Base-by-base conservation (phyloP, 768 basidiomycete species). In the Tricholoma bakamatsutake region DNA sequence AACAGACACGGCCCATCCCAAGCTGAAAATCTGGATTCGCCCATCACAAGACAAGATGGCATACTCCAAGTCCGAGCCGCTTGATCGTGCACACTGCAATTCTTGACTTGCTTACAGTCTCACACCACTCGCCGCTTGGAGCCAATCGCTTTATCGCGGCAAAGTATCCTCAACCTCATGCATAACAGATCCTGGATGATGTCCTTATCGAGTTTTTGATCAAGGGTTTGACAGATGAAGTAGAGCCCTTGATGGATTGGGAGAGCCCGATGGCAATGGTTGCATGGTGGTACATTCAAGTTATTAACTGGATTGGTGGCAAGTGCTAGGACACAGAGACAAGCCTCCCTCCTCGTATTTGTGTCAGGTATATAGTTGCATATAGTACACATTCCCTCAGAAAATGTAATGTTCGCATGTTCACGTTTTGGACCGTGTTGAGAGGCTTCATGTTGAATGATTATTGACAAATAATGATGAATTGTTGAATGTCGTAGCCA, bases 1-100 rank as follows among this genome's bases (percentile, higher is more conserved):
- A 1, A 61, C 49, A 1, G 74, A 83, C 50, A 62, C 59, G 5
- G 74, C n/a, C n/a, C n/a, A 74, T 39, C 61, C 62, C 0, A 69
- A 65, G 12, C 78, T 77, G 0, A 74, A 70, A 49, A 83, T 87
- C 10, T 86, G 83, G 82, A 81, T 85, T 7, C 77, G 85, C 0
- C 64, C 71, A 0, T 86, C 84, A 0, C 85, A 87, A 34, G 74
- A 70, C n/a, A 87, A 87, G 54, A 84, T 87, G 53, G 69, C 76
- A 4, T 69, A 80, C 35, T 12, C 33, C 33, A 34, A 34, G 33
- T 56, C 58, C 1, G 39, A 47, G 3, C 67, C 69, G 5, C 56
- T 52, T 33, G 69, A 69, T 42, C 65, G 69, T 1, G 74, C 80
- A 0, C 85, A 88, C 39, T 68, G 76, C 1, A 86, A 24, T 83